A percentile compares a stretch with the other conserved stretches of the same genome.
phyloP scores from a whole-genome alignment of 495 filamentous ascomycete genomes.

The Neurospora sp. region DNA sequence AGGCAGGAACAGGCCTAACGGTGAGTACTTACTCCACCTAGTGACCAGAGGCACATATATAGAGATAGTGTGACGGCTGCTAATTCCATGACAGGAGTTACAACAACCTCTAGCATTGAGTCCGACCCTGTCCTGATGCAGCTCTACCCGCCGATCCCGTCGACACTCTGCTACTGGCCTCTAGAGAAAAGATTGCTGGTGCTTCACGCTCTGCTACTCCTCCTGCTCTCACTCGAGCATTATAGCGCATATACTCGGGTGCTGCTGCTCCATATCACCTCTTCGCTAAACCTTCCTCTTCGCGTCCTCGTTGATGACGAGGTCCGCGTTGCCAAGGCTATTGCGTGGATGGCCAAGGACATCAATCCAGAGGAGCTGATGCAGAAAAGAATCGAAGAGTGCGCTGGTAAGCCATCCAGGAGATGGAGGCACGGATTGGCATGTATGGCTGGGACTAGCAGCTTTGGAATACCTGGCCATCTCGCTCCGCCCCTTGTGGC shows the following conservation, averaged over 20 bases:
- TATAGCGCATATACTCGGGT: conserved; percentile 70
- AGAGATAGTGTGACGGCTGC: background rate
- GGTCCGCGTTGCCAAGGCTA: conserved; percentile 57
- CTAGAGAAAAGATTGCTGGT: conserved; percentile 38
- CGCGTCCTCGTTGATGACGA: conserved; percentile 62
- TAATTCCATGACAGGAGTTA: conserved; percentile 17
- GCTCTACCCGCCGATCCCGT: conserved; percentile 36
- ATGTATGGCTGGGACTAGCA: conserved; percentile 52
- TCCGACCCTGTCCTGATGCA: conserved; percentile 26
- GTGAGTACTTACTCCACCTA: conserved; percentile 1
- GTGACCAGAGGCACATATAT: background rate
- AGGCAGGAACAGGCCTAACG: conserved; percentile 4
- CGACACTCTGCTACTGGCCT: conserved; percentile 27
- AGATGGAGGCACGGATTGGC: conserved; percentile 65
- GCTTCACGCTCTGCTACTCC: conserved; percentile 53
- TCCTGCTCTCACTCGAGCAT: conserved; percentile 71
- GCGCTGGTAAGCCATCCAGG: conserved; percentile 40
- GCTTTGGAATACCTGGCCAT: conserved; percentile 65
- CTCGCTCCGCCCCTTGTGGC: conserved; percentile 75
- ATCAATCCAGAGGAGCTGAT: conserved; percentile 59
- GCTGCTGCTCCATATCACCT: conserved; percentile 57
- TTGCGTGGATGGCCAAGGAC: conserved; percentile 62
- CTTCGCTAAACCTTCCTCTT: conserved; percentile 56
- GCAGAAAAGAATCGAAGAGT: conserved; percentile 56
- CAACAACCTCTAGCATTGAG: conserved; percentile 21